phyloP scores from a whole-genome alignment of 345 rosid genomes.

The Anacardium occidentale region DNA sequence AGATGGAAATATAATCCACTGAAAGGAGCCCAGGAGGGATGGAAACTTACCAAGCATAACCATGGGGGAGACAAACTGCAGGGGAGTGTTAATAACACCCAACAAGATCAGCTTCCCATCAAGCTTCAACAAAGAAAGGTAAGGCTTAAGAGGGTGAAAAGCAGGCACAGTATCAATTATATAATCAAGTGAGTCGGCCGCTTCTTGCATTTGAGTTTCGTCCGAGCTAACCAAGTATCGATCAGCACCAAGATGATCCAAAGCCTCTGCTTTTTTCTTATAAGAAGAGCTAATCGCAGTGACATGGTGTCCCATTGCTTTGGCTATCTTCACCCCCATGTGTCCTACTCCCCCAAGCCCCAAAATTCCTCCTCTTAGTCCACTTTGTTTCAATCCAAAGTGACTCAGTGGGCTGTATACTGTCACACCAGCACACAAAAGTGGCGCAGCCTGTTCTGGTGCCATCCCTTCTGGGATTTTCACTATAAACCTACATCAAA shows the following conservation, averaged over 20 bases:
- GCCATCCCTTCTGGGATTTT: constrained; percentile 86
- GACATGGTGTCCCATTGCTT: constrained; percentile 93
- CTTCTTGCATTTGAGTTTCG: constrained; percentile 46
- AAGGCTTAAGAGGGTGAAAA: constrained; percentile 84
- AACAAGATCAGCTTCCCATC: constrained; percentile 83
- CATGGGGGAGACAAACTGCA: constrained; percentile 70
- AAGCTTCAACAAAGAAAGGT: constrained; percentile 60
- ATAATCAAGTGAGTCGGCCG: constrained; percentile 78
- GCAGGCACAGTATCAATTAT: constrained; percentile 88
- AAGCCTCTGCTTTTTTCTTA: constrained; percentile 76
- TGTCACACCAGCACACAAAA: constrained; percentile 82
- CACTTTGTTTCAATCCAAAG: constrained; percentile 63
- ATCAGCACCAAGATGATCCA: constrained; percentile 88
- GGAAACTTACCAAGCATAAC: constrained; percentile 69
- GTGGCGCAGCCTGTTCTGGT: constrained; percentile 84
- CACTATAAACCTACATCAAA: constrained; percentile 60
- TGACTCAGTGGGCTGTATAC: constrained; percentile 86
- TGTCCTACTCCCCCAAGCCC: constrained; percentile 98
- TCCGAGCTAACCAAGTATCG: constrained; percentile 82
- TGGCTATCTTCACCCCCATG: constrained; percentile 94
- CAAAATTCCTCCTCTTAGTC: constrained; percentile 75
- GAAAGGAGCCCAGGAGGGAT: too few relatives aligned
- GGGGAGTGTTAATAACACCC: constrained; percentile 81
- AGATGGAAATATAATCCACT: too few relatives aligned
- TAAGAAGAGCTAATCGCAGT: constrained; percentile 93